phyloP scores from a whole-genome alignment of 2,329 filamentous ascomycete genomes.

The Cladophialophora carrionii region DNA sequence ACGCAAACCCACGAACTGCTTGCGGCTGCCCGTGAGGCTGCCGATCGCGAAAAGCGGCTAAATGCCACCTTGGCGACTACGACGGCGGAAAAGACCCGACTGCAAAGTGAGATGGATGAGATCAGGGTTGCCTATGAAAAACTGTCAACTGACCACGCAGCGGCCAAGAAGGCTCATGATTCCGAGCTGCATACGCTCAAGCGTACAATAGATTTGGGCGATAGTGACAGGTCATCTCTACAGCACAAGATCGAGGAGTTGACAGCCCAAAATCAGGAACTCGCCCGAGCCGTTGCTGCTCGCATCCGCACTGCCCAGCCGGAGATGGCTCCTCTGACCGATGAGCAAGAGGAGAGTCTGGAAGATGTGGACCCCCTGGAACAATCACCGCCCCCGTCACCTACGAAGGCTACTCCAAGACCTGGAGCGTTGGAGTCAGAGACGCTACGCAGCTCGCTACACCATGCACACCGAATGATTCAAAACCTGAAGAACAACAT shows the following conservation, averaged over 20 bases:
- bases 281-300: slow-evolving; percentile 79
- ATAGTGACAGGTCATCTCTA: slow-evolving; percentile 75
- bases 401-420: slow-evolving; percentile 85
- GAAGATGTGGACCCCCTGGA: slow-evolving; percentile 77
- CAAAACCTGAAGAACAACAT: slow-evolving; percentile 93
- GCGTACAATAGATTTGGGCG: slow-evolving; percentile 74
- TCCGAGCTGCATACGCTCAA: slow-evolving; percentile 83
- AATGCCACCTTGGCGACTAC: slow-evolving; percentile 70
- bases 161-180: slow-evolving; percentile 79
- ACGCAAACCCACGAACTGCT: slow-evolving; percentile 85
- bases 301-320: slow-evolving; percentile 70
- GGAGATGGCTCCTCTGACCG: slow-evolving; percentile 49
- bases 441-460: slow-evolving; percentile 89
- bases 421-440: slow-evolving; percentile 91
- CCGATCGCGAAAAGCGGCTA: slow-evolving; percentile 81
- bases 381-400: slow-evolving; percentile 86
- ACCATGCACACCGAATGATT: slow-evolving; percentile 94
- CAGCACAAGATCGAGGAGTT: slow-evolving; percentile 88
- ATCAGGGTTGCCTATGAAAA: slow-evolving; percentile 78
- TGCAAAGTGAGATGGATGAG: slow-evolving; percentile 89
- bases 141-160: slow-evolving; percentile 77
- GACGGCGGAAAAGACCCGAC: slow-evolving; percentile 72
- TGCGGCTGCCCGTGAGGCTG: slow-evolving; percentile 71
- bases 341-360: slow-evolving; percentile 61
- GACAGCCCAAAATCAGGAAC: slow-evolving; percentile 84